A percentile compares a stretch with the other conserved stretches of the same genome.
Conservation (phyloP, 192 early-diverging fungal species). For the Linnemannia hyalina region DNA sequence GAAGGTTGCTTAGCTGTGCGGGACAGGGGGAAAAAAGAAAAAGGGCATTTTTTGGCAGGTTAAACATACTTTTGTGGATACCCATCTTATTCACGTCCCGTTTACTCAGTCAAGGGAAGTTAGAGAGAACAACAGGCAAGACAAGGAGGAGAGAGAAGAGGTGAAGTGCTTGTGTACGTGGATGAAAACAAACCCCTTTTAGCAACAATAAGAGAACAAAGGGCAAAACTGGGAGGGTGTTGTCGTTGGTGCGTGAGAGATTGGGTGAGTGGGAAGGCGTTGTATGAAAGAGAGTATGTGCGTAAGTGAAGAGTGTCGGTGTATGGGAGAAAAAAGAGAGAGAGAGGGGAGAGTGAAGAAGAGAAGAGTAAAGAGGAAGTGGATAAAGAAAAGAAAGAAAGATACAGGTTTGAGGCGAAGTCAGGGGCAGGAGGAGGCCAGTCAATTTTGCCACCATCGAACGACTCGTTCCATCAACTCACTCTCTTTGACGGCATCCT, state of each 20-base stretch:
- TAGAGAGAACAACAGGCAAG: too few relatives aligned
- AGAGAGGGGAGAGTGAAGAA: too few relatives aligned
- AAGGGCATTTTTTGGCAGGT: background rate
- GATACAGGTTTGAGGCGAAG: background rate
- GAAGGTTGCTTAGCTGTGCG: background rate
- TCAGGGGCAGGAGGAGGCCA: background rate
- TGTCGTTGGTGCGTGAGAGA: background rate
- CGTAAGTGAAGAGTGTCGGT: background rate
- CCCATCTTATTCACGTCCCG: constrained; percentile 5
- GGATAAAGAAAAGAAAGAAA: constrained; percentile 2
- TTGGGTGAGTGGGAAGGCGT: background rate
- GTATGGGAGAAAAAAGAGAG: background rate
- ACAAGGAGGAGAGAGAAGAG: background rate
- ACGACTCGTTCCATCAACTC: background rate
- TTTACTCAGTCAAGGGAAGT: background rate
- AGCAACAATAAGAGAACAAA: background rate
- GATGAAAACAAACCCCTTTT: too few relatives aligned
- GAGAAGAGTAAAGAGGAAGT: too few relatives aligned
- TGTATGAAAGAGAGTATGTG: background rate
- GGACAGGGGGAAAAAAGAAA: too few relatives aligned
- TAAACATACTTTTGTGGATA: constrained; percentile 29
- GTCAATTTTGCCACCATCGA: background rate
- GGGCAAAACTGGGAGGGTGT: background rate
- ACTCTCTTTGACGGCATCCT: background rate
- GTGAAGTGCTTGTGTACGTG: too few relatives aligned